Conservation (phyloP, 2,329 filamentous ascomycete species). For the Rutstroemia sp. region DNA sequence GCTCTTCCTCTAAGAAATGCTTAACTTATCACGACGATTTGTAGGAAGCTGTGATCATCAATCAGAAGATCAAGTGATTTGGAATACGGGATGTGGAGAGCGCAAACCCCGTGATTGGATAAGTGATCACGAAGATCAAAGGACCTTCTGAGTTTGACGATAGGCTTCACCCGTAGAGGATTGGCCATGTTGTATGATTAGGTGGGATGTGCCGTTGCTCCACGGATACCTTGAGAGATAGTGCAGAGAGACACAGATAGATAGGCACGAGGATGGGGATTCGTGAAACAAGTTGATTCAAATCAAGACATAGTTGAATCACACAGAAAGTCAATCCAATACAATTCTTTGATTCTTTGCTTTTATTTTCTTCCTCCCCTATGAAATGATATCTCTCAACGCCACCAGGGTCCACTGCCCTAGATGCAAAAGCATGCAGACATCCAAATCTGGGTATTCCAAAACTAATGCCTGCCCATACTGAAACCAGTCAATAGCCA, state of each 20-base stretch:
- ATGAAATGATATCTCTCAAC: not conserved
- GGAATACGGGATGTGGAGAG: no score
- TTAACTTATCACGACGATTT: no score
- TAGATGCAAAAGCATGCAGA: not conserved
- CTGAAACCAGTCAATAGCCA: not conserved
- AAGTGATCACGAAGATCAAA: no score
- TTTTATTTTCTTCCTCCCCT: not conserved
- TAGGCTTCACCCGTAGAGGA: no score
- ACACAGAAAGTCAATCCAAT: no score
- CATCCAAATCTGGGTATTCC: conserved; percentile 5
- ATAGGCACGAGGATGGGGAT: not conserved
- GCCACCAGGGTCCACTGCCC: not conserved
- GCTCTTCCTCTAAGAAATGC: no score
- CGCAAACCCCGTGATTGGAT: no score
- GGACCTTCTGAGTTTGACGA: no score
- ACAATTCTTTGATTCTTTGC: not conserved
- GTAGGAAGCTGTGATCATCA: no score
- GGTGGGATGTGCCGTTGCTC: not conserved
- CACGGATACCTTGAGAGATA: not conserved
- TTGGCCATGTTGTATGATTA: no score
- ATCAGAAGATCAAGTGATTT: no score
- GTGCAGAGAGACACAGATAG: not conserved
- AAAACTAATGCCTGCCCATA: not conserved
- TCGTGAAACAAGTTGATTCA: not conserved
- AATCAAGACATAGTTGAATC: no score